Conservation (phyloP, 2,329 filamentous ascomycete genomes). For the Sordariomycetes sp. region DNA sequence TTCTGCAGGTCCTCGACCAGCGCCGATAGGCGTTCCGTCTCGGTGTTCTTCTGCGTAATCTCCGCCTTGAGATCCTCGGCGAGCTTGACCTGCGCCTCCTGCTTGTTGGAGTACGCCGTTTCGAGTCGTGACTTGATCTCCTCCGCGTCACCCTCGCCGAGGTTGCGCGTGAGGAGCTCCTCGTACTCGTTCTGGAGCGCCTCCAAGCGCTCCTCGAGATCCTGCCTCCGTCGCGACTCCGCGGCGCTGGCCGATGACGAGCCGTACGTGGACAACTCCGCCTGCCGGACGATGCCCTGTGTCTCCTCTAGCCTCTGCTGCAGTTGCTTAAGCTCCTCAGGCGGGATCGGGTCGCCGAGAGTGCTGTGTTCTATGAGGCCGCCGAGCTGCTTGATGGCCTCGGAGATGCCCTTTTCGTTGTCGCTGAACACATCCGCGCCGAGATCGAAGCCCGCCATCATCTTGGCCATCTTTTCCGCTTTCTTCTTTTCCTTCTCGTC, state of each 20-base stretch:
- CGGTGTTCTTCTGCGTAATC: conserved; percentile 64
- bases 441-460: conserved; percentile 98
- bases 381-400: conserved; percentile 77
- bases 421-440: conserved; percentile 88
- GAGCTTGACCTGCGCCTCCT: conserved; percentile 62
- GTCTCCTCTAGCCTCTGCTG: conserved; percentile 75
- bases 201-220: conserved; percentile 67
- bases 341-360: conserved; percentile 66
- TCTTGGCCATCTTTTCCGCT: conserved; percentile 98
- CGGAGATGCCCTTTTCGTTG: conserved; percentile 76
- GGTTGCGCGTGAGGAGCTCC: conserved; percentile 66
- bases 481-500: conserved; percentile 99
- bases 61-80: conserved; percentile 70
- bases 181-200: conserved; percentile 76
- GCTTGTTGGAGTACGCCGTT: conserved; percentile 64
- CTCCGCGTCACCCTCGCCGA: conserved; percentile 68
- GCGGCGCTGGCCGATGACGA: conserved; percentile 52
- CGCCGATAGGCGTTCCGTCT: conserved; percentile 70
- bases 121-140: conserved; percentile 75
- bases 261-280: conserved; percentile 75
- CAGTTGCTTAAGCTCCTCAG: conserved; percentile 70
- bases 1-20: conserved; percentile 73
- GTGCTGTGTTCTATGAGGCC: conserved; percentile 65
- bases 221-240: conserved; percentile 57
- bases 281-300: conserved; percentile 85